Evolutionary conservation across 2,329 filamentous ascomycete species (phyloP), one percentile per base, ranked within the genome.

Genomic region (Rhytidhysteron rufulum): DNA sequence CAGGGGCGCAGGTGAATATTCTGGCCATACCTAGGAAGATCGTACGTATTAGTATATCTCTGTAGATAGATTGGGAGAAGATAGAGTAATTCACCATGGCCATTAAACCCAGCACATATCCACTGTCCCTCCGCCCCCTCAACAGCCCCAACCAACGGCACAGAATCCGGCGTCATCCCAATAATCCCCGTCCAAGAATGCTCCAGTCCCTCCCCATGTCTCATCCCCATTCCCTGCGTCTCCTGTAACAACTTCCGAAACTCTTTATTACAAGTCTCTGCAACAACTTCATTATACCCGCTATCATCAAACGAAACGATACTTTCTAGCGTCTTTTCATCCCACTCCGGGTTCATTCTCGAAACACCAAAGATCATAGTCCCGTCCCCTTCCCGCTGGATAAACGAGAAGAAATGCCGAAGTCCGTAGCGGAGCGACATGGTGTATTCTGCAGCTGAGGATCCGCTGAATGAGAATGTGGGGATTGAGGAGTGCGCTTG

Each of bases 381-480:
- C 1, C 70, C 70, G 39, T 73, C 70, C 2, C 56, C 55, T 32
- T 55, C 51, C 4, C 71, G 60, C 48, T 74, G 72, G 13, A 71
- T 71, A n/a, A 75, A 51, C 0, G 71, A 74, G 52, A 73, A 75
- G 57, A 73, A 75, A 45, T 73, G 70, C 20, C 66, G 57, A 2
- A 74, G 57, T 31, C 65, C 65, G 40, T 74, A 70, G 7, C 72
- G 63, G 10, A 75, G 48, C 2, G 71, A 73, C 48, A 71, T 68
- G 0, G 72, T 75, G 36, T 51, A 66, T 10, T 46, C 24, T 27
- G 13, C 13, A 13, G 24, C 13, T 8, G 8, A 7, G 7, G 7
- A 7, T 13, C 24, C 24, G 13, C 8, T 8, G 24, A 27, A 27
- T 13, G 24, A 27, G 13, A 27, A 27, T 8, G 24, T 27, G 8